Evolutionary conservation across 495 filamentous ascomycete genomes (phyloP).

Genomic region (Astrothelium subdiscretum): DNA sequence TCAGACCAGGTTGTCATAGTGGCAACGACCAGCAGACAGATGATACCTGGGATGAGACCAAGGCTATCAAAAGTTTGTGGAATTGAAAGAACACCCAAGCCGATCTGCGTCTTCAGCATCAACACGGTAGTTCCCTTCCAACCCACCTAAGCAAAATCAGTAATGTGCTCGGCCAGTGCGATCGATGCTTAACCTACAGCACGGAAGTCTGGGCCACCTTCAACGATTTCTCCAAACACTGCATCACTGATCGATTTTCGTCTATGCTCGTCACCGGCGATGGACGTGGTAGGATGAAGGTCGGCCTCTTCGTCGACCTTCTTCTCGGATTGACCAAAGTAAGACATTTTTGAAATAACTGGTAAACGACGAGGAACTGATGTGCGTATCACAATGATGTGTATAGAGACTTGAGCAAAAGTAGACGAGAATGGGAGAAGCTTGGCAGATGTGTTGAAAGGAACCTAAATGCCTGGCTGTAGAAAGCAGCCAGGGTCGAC

Average conservation of each 20-base stretch:
- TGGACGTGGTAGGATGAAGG: not conserved
- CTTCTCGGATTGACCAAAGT: not conserved
- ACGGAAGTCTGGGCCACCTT: slow-evolving; percentile 8
- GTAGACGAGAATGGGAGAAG: not conserved
- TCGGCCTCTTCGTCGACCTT: not conserved
- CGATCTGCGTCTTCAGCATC: slow-evolving; percentile 8
- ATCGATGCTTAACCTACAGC: not conserved
- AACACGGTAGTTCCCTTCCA: slow-evolving; percentile 5
- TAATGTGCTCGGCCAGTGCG: not conserved
- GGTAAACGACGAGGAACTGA: not conserved
- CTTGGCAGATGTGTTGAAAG: not conserved
- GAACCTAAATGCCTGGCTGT: not conserved
- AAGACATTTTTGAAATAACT: not conserved
- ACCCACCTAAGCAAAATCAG: slow-evolving; percentile 1
- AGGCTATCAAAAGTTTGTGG: not conserved
- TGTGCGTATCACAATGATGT: not conserved
- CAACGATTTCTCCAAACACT: slow-evolving; percentile 4
- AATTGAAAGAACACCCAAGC: slow-evolving; percentile 7
- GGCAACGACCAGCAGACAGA: slow-evolving; percentile 1
- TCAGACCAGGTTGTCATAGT: slow-evolving; percentile 6
- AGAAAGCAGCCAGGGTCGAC: not conserved
- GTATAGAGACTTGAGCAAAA: not conserved
- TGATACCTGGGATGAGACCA: slow-evolving; percentile 5
- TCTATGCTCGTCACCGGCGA: not conserved
- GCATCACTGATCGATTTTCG: not conserved